Percentiles rank a stretch among this genome's conserved stretches.
phyloP scores from a whole-genome alignment of 306 rosid species.

The Heteromeles arbutifolia region DNA sequence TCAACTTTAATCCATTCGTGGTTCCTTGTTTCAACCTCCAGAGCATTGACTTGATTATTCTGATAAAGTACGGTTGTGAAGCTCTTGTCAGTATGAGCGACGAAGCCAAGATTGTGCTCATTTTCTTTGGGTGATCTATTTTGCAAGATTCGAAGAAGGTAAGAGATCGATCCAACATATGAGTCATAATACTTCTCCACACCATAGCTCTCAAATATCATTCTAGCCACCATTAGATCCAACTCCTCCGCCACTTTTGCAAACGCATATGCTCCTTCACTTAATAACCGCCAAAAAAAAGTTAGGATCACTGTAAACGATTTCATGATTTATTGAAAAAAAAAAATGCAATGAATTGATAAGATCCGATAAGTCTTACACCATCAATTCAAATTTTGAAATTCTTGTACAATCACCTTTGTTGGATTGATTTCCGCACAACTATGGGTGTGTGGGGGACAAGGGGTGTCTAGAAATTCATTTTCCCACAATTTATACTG shows the following conservation, averaged over 20 bases:
- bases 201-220: slow-evolving; percentile 70
- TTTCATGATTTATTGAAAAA: too few relatives aligned
- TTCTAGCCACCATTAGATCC: slow-evolving; percentile 53
- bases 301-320: too few relatives aligned
- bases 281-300: background rate
- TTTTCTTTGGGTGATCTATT: slow-evolving; percentile 34
- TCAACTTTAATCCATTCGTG: slow-evolving; percentile 55
- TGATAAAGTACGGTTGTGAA: slow-evolving; percentile 77
- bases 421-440: too few relatives aligned
- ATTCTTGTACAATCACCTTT: too few relatives aligned
- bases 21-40: slow-evolving; percentile 59
- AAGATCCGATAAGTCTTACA: too few relatives aligned
- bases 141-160: slow-evolving; percentile 55
- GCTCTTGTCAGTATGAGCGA: slow-evolving; percentile 75
- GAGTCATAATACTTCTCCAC: slow-evolving; percentile 28
- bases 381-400: too few relatives aligned
- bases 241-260: slow-evolving; percentile 51
- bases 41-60: slow-evolving; percentile 52
- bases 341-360: too few relatives aligned
- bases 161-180: slow-evolving; percentile 29
- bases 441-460: too few relatives aligned
- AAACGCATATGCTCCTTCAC: slow-evolving; percentile 36
- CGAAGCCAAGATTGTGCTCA: slow-evolving; percentile 43
- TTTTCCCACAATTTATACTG: too few relatives aligned
- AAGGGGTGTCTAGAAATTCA: background rate